Evolutionary conservation across 2,329 filamentous ascomycete species (phyloP), one percentile per base, ranked within the genome.

Genomic region (Fusarium brevicatenulatum): DNA sequence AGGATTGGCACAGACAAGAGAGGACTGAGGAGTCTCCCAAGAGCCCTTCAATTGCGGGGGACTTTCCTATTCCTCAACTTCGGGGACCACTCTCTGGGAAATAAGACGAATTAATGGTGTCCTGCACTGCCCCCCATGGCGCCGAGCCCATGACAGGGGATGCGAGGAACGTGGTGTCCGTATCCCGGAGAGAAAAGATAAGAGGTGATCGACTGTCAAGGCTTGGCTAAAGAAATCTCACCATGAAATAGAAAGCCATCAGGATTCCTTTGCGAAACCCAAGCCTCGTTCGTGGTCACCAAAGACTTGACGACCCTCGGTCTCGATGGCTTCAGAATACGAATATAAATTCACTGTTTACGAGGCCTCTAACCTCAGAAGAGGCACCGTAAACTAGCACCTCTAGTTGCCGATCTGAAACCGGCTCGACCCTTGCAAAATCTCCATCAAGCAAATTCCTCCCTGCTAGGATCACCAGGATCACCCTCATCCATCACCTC

Each of bases 141-240:
- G 71, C 71, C 71, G 69, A 74, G 64, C 53, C 71, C 60, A 44
- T 49, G 71, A 61, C 71, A 74, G 69, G 71, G 71, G 67, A 32
- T 39, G 30, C 10, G 30, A 68, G 49, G 64, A 44, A 44, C 46
- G 42, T 39, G 65, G 39, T 40, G 46, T 43, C 32, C 52, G 44
- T 40, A 52, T 43, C 36, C 53, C 49, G 50, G 44, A 58, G 13
- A 69, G 5, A 32, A 34, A 9, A 34, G 42, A 40, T 42, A 42
- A 39, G 25, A 21, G 54, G 68, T 63, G 37, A 52, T 54, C 36
- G 25, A 34, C 21, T 30, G 25, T 2, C 9, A 23, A 19, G 19
- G 2, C 32, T 47, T 34, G n/a, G 36, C 21, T 21, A 18, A 25
- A 18, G 12, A 34, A 19, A 25, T 23, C 30, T 12, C 4, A 23